Evolutionary conservation across 257 asterid genomes (phyloP).

Genomic region (Ilex aquifolium): DNA sequence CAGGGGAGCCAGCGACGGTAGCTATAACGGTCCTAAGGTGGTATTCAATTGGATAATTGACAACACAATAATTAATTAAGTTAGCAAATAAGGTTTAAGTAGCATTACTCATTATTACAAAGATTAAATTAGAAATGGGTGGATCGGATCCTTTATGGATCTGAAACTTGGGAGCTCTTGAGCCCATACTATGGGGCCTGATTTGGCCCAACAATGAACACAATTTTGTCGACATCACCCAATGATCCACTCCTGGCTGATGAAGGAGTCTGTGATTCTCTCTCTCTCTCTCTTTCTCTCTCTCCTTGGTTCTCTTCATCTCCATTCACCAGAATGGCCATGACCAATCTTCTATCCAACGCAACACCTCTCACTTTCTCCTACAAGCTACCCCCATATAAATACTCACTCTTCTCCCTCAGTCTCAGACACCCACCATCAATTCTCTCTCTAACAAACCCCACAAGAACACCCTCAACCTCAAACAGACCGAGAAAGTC

Average conservation of each 20-base stretch:
- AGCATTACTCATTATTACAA: no score
- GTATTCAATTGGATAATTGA: no score
- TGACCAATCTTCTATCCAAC: slow-evolving; percentile 35
- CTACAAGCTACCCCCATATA: neutral
- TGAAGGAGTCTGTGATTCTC: neutral
- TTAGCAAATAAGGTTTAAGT: no score
- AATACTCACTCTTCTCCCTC: slow-evolving; percentile 8
- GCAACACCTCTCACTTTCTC: slow-evolving; percentile 16
- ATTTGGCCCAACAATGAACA: no score
- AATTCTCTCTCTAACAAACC: slow-evolving; percentile 5
- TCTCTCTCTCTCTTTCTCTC: neutral
- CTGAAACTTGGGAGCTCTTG: no score
- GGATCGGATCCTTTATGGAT: no score
- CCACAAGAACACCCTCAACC: slow-evolving; percentile 14
- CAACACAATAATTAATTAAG: no score
- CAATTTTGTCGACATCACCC: no score
- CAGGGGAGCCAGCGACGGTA: no score
- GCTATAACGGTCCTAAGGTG: no score
- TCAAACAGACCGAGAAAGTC: slow-evolving; percentile 12
- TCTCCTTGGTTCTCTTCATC: neutral
- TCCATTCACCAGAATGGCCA: slow-evolving; percentile 35
- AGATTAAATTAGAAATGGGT: no score
- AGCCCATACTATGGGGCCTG: no score
- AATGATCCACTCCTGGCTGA: neutral
- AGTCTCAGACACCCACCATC: slow-evolving; percentile 13